Percentiles rank a stretch among this genome's conserved stretches.
phyloP scores from a whole-genome alignment of 768 basidiomycete genomes.

The Trametes cingulata region DNA sequence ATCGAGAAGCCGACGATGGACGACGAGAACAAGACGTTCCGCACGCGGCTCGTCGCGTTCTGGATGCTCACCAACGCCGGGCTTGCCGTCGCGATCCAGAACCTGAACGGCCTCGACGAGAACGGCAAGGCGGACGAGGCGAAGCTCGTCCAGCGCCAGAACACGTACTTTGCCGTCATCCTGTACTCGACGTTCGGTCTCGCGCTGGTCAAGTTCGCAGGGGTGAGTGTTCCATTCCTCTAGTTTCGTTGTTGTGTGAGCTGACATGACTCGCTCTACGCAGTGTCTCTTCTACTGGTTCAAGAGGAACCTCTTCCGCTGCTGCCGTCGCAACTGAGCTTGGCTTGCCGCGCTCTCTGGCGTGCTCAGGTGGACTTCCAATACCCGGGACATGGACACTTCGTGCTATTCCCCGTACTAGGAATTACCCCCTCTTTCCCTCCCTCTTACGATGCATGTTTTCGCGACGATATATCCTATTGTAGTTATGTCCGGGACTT shows the following conservation, averaged over 20 bases:
- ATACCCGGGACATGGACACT: conserved; percentile 16
- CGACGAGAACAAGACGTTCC: conserved; percentile 91
- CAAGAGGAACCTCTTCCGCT: conserved; percentile 80
- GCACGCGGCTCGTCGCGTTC: conserved; percentile 78
- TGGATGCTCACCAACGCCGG: conserved; percentile 80
- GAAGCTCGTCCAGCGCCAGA: conserved; percentile 44
- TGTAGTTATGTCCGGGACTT: conserved; percentile 9
- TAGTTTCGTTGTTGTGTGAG: background rate
- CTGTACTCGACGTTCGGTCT: conserved; percentile 79
- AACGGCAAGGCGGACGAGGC: conserved; percentile 44
- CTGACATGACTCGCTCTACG: background rate
- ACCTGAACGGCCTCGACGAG: conserved; percentile 61
- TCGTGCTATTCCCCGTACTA: conserved; percentile 10
- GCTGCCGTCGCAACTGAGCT: conserved; percentile 69
- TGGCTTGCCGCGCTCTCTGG: too few species aligned
- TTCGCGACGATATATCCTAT: conserved; percentile 9
- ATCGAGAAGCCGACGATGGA: conserved; percentile 82
- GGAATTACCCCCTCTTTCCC: background rate
- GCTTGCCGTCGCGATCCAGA: conserved; percentile 75
- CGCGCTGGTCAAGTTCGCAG: conserved; percentile 69
- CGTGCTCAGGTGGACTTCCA: conserved; percentile 6
- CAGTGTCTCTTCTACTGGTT: conserved; percentile 85
- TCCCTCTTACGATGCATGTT: conserved; percentile 7
- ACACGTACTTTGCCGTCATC: conserved; percentile 73
- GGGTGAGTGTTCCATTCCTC: conserved; percentile 50